Base-by-base conservation (phyloP, 176 grass and related monocot species). In the Lolium perenne region DNA sequence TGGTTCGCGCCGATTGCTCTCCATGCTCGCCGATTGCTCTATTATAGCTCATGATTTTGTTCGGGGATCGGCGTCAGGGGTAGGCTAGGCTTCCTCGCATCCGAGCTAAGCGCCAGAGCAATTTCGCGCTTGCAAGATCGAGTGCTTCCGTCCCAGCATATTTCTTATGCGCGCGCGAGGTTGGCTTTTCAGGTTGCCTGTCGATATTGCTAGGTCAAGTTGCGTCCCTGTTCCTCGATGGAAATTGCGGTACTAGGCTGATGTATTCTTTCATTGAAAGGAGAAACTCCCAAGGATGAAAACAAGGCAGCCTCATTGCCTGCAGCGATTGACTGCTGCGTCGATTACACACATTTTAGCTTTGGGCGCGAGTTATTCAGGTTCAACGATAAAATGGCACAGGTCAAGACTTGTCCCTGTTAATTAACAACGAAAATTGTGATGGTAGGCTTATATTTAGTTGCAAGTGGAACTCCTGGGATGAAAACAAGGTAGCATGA, bases 1-100 rank as follows among this genome's bases (percentile, higher is more conserved):
- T 67, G 49, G 71, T 79, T 16, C 5, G 1, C 7, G 0, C 17
- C 6, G 29, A 50, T 5, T 63, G 4, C 0, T 10, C 81, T 54
- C n/a, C n/a, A n/a, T n/a, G n/a, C n/a, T n/a, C 7, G 0, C 17
- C 6, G 29, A 50, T 5, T 63, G 4, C 0, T 10, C 81, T 54
- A 1, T 85, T 85, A 2, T 54, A 47, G 12, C 78, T 43, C 41
- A 5, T 23, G 62, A 51, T 80, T 35, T 73, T 8, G 16, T 15
- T 4, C 17, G n/a, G 9, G 43, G 32, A 22, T 61, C 78, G 71
- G 20, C 32, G 82, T 82, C 54, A 72, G 62, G 58, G 70, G 13
- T 41, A n/a, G 17, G 29, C 49, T 6, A 18, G 45, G 18, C 32
- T 35, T 35, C 32, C 38, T 82, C 53, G 57, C 8, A 35, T 54